Percentiles rank a stretch among this genome's conserved stretches.
phyloP scores from a whole-genome alignment of 106 monocot genomes.

The Allium sativum region DNA sequence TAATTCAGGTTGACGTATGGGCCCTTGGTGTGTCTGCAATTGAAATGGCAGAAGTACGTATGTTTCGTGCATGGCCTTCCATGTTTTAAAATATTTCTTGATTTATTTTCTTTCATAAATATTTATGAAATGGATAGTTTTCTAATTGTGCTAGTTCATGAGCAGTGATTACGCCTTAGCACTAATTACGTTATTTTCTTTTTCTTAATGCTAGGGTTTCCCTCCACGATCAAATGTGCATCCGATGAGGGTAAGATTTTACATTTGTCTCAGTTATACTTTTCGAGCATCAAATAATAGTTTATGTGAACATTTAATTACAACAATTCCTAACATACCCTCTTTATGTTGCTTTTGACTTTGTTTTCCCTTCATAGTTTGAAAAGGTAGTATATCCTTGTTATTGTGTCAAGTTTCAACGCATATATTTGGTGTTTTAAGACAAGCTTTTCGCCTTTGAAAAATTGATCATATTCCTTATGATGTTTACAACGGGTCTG shows the following conservation, averaged over 20 bases:
- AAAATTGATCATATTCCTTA: no score
- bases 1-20: slow-evolving; percentile 94
- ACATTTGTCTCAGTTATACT: neutral
- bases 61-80: slow-evolving; percentile 6
- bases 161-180: neutral
- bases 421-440: no score
- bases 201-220: slow-evolving; percentile 48
- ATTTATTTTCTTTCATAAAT: neutral
- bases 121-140: neutral
- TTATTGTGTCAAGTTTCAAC: no score
- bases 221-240: slow-evolving; percentile 94
- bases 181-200: neutral
- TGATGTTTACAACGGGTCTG: no score
- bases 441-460: no score
- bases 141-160: slow-evolving; percentile 1
- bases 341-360: no score
- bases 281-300: no score
- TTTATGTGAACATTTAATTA: no score
- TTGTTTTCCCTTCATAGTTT: no score
- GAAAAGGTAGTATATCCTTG: no score
- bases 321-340: no score
- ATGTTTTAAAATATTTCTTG: slow-evolving; percentile 2
- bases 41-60: slow-evolving; percentile 96
- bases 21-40: slow-evolving; percentile 98
- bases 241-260: slow-evolving; percentile 88